Base-by-base conservation (phyloP, 768 basidiomycete species). In the Macrolepiota dolichaula region DNA sequence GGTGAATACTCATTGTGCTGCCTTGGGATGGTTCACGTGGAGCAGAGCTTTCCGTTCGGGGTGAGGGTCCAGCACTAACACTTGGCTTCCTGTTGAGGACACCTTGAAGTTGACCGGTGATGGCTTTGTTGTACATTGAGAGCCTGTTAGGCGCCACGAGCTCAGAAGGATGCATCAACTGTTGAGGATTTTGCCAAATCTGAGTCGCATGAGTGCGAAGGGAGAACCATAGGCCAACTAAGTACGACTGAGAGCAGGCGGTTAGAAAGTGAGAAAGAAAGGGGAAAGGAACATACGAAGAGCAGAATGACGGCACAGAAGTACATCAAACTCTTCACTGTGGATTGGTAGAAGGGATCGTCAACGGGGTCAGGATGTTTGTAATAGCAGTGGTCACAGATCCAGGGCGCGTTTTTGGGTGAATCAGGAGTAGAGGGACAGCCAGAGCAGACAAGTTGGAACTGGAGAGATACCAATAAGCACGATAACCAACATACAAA, bases 111-210 rank as follows among this genome's bases (percentile, higher is more conserved):
- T 55, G 49, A 32, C 19, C 11, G 22, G 27, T 44, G 19, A 80
- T 63, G 12, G 83, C 69, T 57, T 84, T 85, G 63, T 89, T 86
- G 71, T 91, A 90, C 37, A 87, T 60, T 7, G 89, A 89, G 44
- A 83, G 65, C 38, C 92, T 84, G 27, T 81, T 78, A 29, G 78
- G 78, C 15, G 77, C 71, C 4, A 84, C 79, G 17, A 88, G 68
- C 47, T 92, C 91, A 55, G 84, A 73, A 2, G 84, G 76, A 38
- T 92, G 85, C 55, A 94, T 74, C 2, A 95, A 79, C 51, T 87
- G 89, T 63, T 91, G 94, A 2, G 96, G 96, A 70, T 98, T 98
- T 71, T 98, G 95, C 97, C 97, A 99, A 66, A 99, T 99, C 71
- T 98, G 97, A 13, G 91, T 88, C 6, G 97, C 97, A 71, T 99